Conservation (phyloP, 768 basidiomycete genomes). For the Lepiota venenata region DNA sequence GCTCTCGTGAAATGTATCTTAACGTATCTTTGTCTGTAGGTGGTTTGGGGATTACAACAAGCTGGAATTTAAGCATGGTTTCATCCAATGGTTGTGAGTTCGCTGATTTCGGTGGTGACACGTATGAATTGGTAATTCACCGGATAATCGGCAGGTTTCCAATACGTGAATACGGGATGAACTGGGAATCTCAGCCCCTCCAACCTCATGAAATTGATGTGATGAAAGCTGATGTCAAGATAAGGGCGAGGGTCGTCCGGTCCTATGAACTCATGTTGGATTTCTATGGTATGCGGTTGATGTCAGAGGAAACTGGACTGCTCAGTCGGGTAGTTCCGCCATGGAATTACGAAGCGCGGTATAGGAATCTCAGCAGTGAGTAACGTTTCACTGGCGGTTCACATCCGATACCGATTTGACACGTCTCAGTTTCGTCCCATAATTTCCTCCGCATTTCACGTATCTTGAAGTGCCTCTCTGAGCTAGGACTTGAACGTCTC, state of each 20-base stretch:
- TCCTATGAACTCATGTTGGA: constrained; percentile 77
- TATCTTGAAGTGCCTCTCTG: constrained; percentile 72
- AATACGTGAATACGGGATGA: constrained; percentile 73
- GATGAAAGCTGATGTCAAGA: constrained; percentile 48
- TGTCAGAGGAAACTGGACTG: constrained; percentile 55
- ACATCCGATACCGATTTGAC: constrained; percentile 5
- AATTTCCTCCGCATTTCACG: constrained; percentile 77
- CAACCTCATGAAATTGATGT: constrained; percentile 58
- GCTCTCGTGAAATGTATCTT: neutral
- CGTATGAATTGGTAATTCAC: neutral
- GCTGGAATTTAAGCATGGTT: constrained; percentile 68
- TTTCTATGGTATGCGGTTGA: constrained; percentile 75
- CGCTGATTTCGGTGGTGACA: neutral
- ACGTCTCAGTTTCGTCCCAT: constrained; percentile 53
- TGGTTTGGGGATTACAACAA: constrained; percentile 62
- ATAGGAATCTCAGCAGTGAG: constrained; percentile 66
- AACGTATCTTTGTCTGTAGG: constrained; percentile 27
- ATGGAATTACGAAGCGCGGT: constrained; percentile 49
- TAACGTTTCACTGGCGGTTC: constrained; percentile 18
- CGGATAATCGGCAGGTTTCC: constrained; percentile 49
- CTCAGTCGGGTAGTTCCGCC: constrained; percentile 49
- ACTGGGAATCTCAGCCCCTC: constrained; percentile 62
- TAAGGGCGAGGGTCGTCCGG: constrained; percentile 46
- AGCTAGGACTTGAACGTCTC: constrained; percentile 61
- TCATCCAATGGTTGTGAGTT: constrained; percentile 78